Evolutionary conservation across 139 green algal genomes (phyloP).

Genomic region (Chlorella sorokiniana): DNA sequence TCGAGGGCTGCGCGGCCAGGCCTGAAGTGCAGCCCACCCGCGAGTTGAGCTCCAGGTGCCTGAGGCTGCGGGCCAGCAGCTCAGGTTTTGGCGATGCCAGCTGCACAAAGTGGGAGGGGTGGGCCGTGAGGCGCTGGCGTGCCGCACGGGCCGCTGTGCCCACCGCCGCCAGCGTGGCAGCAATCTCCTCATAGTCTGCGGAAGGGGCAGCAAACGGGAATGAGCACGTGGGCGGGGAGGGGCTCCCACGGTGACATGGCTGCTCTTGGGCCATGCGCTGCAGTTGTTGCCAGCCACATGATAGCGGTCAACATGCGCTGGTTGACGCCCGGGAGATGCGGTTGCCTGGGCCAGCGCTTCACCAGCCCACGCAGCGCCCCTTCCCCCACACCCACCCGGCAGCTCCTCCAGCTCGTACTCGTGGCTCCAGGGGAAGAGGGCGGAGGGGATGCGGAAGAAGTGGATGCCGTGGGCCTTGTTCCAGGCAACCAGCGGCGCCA

Average conservation of each 20-base stretch:
- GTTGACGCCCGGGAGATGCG: too few relatives aligned
- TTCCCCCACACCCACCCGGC: slow-evolving; percentile 28
- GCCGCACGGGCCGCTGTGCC: slow-evolving; percentile 51
- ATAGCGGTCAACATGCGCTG: too few relatives aligned
- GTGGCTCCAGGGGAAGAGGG: slow-evolving; percentile 62
- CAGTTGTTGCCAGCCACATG: too few relatives aligned
- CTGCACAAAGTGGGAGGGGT: slow-evolving; percentile 56
- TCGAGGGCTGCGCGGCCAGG: neutral
- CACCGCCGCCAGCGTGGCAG: slow-evolving; percentile 15
- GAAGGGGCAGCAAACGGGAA: neutral
- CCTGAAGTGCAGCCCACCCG: slow-evolving; percentile 9
- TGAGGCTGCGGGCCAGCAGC: slow-evolving; percentile 49
- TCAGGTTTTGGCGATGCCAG: slow-evolving; percentile 33
- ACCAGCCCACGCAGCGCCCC: neutral
- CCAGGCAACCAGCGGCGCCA: slow-evolving; percentile 58
- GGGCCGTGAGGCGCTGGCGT: slow-evolving; percentile 52
- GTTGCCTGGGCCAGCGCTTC: too few relatives aligned
- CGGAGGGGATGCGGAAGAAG: slow-evolving; percentile 63
- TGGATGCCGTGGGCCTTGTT: slow-evolving; percentile 70
- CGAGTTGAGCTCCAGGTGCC: slow-evolving; percentile 71
- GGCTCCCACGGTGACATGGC: too few relatives aligned
- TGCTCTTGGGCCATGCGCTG: too few relatives aligned
- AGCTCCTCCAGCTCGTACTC: slow-evolving; percentile 63
- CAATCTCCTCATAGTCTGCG: slow-evolving; percentile 24
- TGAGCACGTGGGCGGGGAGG: too few relatives aligned